phyloP scores from a whole-genome alignment of 495 filamentous ascomycete genomes.

The Daldinia vernicosa region DNA sequence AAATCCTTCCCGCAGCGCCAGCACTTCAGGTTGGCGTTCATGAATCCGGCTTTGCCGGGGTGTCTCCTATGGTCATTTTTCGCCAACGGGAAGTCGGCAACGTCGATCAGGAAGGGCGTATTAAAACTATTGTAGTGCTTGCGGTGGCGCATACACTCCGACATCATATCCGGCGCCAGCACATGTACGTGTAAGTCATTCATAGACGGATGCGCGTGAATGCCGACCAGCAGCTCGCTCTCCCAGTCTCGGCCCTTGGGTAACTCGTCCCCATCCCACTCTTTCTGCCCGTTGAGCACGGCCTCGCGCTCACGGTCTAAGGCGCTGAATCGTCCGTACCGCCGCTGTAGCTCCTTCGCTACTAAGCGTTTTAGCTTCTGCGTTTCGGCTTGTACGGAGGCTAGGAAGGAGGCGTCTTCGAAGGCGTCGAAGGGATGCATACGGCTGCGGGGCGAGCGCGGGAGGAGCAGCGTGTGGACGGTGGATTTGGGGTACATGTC shows the following conservation, averaged over 20 bases:
- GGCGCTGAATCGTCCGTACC: constrained; percentile 69
- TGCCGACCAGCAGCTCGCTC: constrained; percentile 76
- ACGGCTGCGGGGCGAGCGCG: constrained; percentile 70
- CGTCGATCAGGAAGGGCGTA: constrained; percentile 82
- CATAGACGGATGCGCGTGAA: constrained; percentile 92
- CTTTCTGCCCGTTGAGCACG: constrained; percentile 65
- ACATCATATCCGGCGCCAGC: constrained; percentile 75
- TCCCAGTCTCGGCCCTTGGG: constrained; percentile 82
- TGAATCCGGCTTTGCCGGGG: constrained; percentile 62
- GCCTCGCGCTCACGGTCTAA: constrained; percentile 65
- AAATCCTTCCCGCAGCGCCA: constrained; percentile 87
- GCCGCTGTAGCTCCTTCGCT: constrained; percentile 78
- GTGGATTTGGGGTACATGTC: constrained; percentile 87
- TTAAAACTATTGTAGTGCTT: constrained; percentile 95
- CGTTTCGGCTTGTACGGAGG: constrained; percentile 67
- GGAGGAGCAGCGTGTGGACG: constrained; percentile 86
- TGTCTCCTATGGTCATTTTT: constrained; percentile 67
- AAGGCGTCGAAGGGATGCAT: constrained; percentile 85
- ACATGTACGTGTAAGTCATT: constrained; percentile 92
- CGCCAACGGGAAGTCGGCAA: constrained; percentile 83
- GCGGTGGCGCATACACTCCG: constrained; percentile 73
- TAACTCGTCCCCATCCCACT: constrained; percentile 56
- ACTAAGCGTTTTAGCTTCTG: constrained; percentile 69
- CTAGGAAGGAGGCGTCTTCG: constrained; percentile 73
- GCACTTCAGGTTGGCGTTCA: constrained; percentile 72